phyloP scores from a whole-genome alignment of 495 filamentous ascomycete genomes.

The Sabuloglossum arenarium region DNA sequence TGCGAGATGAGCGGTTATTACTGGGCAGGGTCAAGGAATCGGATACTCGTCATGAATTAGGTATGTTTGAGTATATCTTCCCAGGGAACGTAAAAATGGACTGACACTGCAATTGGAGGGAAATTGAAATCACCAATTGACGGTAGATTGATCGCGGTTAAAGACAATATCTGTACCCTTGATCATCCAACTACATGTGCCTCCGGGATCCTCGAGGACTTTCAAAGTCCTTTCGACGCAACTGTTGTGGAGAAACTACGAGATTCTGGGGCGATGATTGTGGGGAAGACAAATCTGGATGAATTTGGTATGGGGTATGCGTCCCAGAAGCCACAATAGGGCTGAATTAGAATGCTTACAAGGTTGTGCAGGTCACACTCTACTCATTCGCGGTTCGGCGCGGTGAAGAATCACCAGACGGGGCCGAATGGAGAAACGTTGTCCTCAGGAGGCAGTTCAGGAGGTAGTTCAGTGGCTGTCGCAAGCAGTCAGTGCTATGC shows the following conservation, averaged over 20 bases:
- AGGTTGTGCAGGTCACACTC: constrained; percentile 40
- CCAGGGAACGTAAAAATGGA: constrained; percentile 1
- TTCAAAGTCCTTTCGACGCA: constrained; percentile 61
- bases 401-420: constrained; percentile 30
- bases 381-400: constrained; percentile 47
- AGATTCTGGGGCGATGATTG: constrained; percentile 39
- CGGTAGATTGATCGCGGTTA: constrained; percentile 50
- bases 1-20: constrained; percentile 2
- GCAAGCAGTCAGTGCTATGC: constrained; percentile 45
- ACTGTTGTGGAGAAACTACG: constrained; percentile 54
- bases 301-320: constrained; percentile 86
- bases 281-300: constrained; percentile 81
- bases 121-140: constrained; percentile 12
- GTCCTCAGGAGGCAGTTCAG: constrained; percentile 82
- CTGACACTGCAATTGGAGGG: constrained; percentile 2
- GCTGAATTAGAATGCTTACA: not conserved
- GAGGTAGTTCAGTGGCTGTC: constrained; percentile 80
- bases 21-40: constrained; percentile 8
- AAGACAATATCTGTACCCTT: constrained; percentile 74
- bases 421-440: constrained; percentile 9
- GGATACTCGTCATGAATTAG: constrained; percentile 5
- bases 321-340: not conserved
- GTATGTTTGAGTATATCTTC: constrained; percentile 1
- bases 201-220: constrained; percentile 49
- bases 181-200: constrained; percentile 59